Conservation (phyloP, 1,139 yeast genomes). For the Sugiyamaella japonica region DNA sequence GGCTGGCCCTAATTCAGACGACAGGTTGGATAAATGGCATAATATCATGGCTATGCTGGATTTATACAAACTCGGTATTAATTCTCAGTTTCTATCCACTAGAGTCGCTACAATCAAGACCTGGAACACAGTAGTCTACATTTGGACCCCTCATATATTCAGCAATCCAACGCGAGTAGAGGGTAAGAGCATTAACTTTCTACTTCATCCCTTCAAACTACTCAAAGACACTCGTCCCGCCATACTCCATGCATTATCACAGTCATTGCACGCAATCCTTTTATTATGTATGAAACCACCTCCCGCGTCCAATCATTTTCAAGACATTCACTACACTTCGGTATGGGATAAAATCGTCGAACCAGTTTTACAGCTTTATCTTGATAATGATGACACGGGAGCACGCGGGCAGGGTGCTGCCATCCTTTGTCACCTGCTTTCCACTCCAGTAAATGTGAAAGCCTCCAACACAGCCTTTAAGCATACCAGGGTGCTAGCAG, state of each 20-base stretch:
- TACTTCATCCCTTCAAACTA: constrained; percentile 26
- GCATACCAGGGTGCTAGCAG: constrained; percentile 10
- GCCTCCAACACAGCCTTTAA: constrained; percentile 8
- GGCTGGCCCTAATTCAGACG: constrained; percentile 24
- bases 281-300: constrained; percentile 19
- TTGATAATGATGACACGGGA: constrained; percentile 8
- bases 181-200: constrained; percentile 19
- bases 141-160: constrained; percentile 23
- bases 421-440: constrained; percentile 19
- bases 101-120: constrained; percentile 25
- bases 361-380: constrained; percentile 20
- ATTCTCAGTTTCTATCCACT: constrained; percentile 23
- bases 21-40: constrained; percentile 27
- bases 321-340: constrained; percentile 16
- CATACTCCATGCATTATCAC: constrained; percentile 9
- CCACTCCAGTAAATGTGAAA: constrained; percentile 12
- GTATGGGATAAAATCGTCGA: constrained; percentile 24
- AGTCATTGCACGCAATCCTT: constrained; percentile 18
- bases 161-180: constrained; percentile 10
- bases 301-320: constrained; percentile 13
- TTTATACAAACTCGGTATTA: constrained; percentile 28
- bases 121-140: constrained; percentile 27
- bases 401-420: constrained; percentile 15
- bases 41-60: constrained; percentile 25
- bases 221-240: constrained; percentile 21